These are phyloP conservation scores for Linnemannia elongata DNA, from an alignment of 192 early-diverging fungal species.

Conservation along the genomic window DNA sequence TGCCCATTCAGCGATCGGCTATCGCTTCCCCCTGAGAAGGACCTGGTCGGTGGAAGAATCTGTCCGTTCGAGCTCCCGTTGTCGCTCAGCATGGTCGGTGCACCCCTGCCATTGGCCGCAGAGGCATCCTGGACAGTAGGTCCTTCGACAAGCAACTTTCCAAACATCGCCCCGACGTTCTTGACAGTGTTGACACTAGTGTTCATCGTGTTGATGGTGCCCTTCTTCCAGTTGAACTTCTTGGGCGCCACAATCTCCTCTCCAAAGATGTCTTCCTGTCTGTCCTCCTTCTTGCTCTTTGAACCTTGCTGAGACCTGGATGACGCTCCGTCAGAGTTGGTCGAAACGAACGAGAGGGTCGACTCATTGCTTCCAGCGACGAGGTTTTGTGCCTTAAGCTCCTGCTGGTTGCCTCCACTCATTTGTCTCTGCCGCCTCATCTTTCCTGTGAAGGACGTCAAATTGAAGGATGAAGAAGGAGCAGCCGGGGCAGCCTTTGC, in stretches of 20 bases:
- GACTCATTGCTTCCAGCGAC: slow-evolving; percentile 44
- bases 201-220: slow-evolving; percentile 50
- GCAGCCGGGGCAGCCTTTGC: slow-evolving; percentile 11
- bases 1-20: slow-evolving; percentile 42
- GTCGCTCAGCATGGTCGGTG: not conserved
- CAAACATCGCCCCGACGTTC: slow-evolving; percentile 56
- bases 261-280: slow-evolving; percentile 52
- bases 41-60: slow-evolving; percentile 47
- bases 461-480: slow-evolving; percentile 23
- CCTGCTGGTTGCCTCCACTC: slow-evolving; percentile 51
- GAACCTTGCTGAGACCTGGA: slow-evolving; percentile 7
- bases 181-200: slow-evolving; percentile 45
- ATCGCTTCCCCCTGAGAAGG: slow-evolving; percentile 38
- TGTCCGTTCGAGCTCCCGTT: slow-evolving; percentile 44
- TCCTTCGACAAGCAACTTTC: slow-evolving; percentile 39
- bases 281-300: slow-evolving; percentile 44
- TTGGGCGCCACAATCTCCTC: slow-evolving; percentile 59
- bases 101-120: not conserved
- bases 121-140: slow-evolving; percentile 16
- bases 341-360: slow-evolving; percentile 41
- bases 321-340: slow-evolving; percentile 24
- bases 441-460: slow-evolving; percentile 35
- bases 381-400: slow-evolving; percentile 27
- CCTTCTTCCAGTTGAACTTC: slow-evolving; percentile 69
- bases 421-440: slow-evolving; percentile 37